Percentiles rank a stretch among this genome's conserved stretches.
phyloP scores from a whole-genome alignment of 1,139 yeast species.

The Barnettozyma hawaiiensis region DNA sequence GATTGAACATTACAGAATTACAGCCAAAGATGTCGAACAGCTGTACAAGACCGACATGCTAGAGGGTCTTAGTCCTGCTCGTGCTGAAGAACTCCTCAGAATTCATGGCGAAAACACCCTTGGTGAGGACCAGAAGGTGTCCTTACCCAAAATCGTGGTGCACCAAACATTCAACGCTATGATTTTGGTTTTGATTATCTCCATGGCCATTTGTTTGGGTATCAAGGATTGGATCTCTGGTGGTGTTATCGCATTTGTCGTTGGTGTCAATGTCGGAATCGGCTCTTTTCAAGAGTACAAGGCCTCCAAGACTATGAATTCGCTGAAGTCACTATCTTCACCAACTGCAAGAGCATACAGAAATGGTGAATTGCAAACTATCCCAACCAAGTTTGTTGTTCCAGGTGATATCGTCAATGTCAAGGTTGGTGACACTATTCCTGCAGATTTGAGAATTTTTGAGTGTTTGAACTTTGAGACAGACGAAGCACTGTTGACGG shows the following conservation, averaged over 20 bases:
- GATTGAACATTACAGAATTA: constrained; percentile 21
- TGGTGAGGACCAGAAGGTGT: constrained; percentile 56
- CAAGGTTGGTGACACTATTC: constrained; percentile 72
- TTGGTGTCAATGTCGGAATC: constrained; percentile 57
- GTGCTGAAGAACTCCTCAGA: constrained; percentile 25
- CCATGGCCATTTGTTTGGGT: constrained; percentile 72
- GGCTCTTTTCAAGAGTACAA: constrained; percentile 68
- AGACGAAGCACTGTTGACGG: constrained; percentile 76
- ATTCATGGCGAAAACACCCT: constrained; percentile 54
- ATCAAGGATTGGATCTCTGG: constrained; percentile 79
- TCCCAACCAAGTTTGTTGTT: constrained; percentile 65
- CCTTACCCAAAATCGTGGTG: constrained; percentile 51
- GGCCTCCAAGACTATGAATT: constrained; percentile 80
- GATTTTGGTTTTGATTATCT: constrained; percentile 68
- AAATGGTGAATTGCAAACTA: constrained; percentile 52
- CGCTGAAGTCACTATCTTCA: constrained; percentile 60
- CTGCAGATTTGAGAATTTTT: constrained; percentile 66
- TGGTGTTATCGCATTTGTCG: constrained; percentile 73
- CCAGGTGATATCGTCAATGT: constrained; percentile 71
- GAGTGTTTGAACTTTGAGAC: constrained; percentile 66
- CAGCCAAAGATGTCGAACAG: constrained; percentile 33
- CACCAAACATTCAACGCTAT: constrained; percentile 77
- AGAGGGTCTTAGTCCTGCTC: constrained; percentile 41
- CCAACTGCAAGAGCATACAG: constrained; percentile 70
- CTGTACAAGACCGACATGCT: constrained; percentile 36